Percentiles rank a stretch among this genome's conserved stretches.
These are phyloP conservation scores for Benincasa hispida DNA, from an alignment of 306 rosid genomes.

Conservation along the genomic window DNA sequence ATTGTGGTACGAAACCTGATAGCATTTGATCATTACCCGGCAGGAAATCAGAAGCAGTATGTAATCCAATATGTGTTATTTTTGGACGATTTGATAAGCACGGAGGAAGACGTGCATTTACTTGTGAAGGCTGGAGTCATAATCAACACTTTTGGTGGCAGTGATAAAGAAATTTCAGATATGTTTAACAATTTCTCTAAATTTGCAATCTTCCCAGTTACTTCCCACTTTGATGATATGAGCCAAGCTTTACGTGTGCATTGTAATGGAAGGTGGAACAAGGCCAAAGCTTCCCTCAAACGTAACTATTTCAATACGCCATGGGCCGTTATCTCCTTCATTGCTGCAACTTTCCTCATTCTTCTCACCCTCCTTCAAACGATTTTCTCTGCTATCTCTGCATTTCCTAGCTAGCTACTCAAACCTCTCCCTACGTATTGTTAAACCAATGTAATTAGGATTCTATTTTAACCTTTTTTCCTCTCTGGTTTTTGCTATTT, in stretches of 20 bases:
- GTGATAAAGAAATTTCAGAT: neutral
- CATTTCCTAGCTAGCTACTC: neutral
- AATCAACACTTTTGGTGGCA: neutral
- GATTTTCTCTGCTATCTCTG: neutral
- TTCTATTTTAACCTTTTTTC: no score
- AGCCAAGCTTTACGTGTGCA: neutral
- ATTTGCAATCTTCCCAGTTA: no score
- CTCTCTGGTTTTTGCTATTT: no score
- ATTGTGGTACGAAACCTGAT: neutral
- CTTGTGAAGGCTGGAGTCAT: neutral
- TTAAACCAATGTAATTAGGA: no score
- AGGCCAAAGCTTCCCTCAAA: neutral
- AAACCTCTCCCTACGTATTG: no score
- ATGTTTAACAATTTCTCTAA: neutral
- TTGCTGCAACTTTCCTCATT: neutral
- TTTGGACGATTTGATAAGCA: neutral
- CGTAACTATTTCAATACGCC: neutral
- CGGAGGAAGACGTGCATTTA: neutral
- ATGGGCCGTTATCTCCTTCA: neutral
- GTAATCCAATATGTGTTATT: neutral
- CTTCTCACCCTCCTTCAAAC: neutral
- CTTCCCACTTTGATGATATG: no score
- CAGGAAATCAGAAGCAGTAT: neutral
- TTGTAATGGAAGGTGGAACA: conserved; percentile 1
- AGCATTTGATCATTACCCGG: conserved; percentile 17